Evolutionary conservation across 495 filamentous ascomycete genomes (phyloP).

Genomic region (Tuber aestivum): DNA sequence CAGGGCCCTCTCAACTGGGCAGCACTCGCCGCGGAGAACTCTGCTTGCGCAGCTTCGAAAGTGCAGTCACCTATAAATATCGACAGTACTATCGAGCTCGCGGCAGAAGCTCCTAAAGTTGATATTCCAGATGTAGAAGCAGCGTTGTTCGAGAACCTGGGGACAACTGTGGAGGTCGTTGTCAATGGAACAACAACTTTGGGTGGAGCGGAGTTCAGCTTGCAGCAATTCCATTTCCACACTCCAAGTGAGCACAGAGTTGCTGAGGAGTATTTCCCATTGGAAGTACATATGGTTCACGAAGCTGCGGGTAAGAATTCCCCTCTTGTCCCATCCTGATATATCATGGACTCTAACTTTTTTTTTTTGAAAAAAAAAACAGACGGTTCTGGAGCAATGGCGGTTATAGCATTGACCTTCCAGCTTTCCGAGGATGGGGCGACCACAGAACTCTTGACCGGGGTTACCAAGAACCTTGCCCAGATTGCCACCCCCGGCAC

Average conservation of each 20-base stretch:
- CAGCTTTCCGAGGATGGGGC: constrained; percentile 49
- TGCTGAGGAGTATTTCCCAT: constrained; percentile 51
- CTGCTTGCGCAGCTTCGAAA: constrained; percentile 30
- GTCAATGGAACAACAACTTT: constrained; percentile 46
- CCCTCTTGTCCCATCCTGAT: neutral
- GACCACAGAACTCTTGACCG: constrained; percentile 51
- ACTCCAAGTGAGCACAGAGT: constrained; percentile 63
- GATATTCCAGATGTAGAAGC: constrained; percentile 29
- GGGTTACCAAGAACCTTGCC: constrained; percentile 50
- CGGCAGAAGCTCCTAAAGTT: constrained; percentile 26
- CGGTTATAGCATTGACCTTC: constrained; percentile 58
- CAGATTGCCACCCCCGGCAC: constrained; percentile 54
- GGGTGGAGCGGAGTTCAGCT: constrained; percentile 48
- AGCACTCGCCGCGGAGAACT: constrained; percentile 37
- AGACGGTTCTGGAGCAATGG: constrained; percentile 44
- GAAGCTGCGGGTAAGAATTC: constrained; percentile 45
- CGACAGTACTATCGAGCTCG: constrained; percentile 23
- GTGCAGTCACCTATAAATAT: constrained; percentile 43
- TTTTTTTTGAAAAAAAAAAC: constrained; percentile 7
- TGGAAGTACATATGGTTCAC: constrained; percentile 66
- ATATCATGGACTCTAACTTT: constrained; percentile 18
- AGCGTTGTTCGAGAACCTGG: constrained; percentile 44
- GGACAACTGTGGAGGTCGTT: constrained; percentile 43
- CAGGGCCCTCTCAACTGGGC: constrained; percentile 42
- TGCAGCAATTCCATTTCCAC: constrained; percentile 67